phyloP scores from a whole-genome alignment of 139 green algal genomes.

The Diplosphaera chodatii region DNA sequence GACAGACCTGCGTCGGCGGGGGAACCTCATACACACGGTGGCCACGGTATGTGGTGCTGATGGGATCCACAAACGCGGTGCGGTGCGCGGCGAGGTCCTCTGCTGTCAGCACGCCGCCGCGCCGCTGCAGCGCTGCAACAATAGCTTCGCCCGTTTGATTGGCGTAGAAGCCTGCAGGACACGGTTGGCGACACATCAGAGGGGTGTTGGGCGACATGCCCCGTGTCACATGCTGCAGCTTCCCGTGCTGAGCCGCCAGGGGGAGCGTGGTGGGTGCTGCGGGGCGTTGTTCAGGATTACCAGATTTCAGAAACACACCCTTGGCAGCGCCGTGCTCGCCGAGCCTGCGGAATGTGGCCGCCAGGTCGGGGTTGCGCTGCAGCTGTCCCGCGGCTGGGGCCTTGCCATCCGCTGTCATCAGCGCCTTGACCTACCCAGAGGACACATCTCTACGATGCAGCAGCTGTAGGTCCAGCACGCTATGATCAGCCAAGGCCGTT shows the following conservation, averaged over 20 bases:
- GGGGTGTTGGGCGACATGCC: too few species aligned
- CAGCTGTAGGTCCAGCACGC: too few species aligned
- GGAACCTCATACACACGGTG: conserved; percentile 58
- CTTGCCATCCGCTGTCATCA: conserved; percentile 29
- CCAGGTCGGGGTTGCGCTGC: conserved; percentile 41
- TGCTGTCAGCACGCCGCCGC: conserved; percentile 43
- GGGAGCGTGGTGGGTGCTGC: too few species aligned
- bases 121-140: conserved; percentile 35
- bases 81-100: conserved; percentile 46
- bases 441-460: too few species aligned
- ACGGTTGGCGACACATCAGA: too few species aligned
- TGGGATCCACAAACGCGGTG: conserved; percentile 30
- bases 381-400: conserved; percentile 46
- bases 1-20: conserved; percentile 42
- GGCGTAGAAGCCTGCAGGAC: too few species aligned
- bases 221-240: too few species aligned
- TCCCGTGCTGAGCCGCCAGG: too few species aligned
- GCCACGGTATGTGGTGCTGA: conserved; percentile 50
- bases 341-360: conserved; percentile 29
- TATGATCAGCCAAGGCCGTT: too few species aligned
- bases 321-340: conserved; percentile 27
- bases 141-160: conserved; percentile 58
- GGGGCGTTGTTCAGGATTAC: too few species aligned
- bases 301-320: too few species aligned
- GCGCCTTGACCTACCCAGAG: conserved; percentile 9